A percentile compares a stretch with the other conserved stretches of the same genome.
These are phyloP conservation scores for Wickerhamiella sergipiensis DNA, from an alignment of 805 yeast genomes.

Conservation along the genomic window DNA sequence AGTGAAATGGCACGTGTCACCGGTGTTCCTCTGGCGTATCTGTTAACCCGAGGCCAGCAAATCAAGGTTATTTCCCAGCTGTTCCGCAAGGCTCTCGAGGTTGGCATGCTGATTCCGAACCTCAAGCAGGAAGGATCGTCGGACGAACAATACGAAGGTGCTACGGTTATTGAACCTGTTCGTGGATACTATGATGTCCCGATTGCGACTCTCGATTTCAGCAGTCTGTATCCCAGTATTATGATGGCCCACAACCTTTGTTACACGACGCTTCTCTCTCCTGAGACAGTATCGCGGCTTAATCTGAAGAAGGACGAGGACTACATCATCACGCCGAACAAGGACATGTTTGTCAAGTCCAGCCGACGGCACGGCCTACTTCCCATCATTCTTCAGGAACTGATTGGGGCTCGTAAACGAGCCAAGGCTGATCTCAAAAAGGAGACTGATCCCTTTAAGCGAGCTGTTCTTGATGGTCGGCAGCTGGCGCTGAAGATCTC, in stretches of 20 bases:
- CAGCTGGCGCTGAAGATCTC: constrained; percentile 92
- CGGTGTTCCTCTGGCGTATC: constrained; percentile 90
- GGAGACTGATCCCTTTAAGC: constrained; percentile 87
- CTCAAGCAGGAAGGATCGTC: constrained; percentile 63
- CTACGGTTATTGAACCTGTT: constrained; percentile 93
- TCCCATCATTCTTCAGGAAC: constrained; percentile 83
- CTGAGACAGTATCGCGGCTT: constrained; percentile 51
- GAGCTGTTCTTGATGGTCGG: constrained; percentile 91
- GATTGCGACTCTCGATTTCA: constrained; percentile 94
- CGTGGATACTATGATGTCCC: constrained; percentile 96
- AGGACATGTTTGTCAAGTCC: constrained; percentile 74
- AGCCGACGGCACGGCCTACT: constrained; percentile 65
- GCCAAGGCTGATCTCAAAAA: constrained; percentile 84
- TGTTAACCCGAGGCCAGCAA: constrained; percentile 89
- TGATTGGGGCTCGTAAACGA: constrained; percentile 79
- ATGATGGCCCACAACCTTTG: constrained; percentile 99
- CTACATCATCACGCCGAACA: constrained; percentile 79
- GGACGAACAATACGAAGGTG: constrained; percentile 96
- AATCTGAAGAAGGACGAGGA: constrained; percentile 56
- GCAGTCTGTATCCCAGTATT: constrained; percentile 92
- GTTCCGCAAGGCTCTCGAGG: constrained; percentile 79
- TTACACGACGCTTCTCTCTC: constrained; percentile 74
- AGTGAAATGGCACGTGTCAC: constrained; percentile 99
- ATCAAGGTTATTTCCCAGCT: constrained; percentile 93
- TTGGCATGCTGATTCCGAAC: constrained; percentile 82